Evolutionary conservation across 257 asterid genomes (phyloP).

Genomic region (Thymus quinquecostatus): DNA sequence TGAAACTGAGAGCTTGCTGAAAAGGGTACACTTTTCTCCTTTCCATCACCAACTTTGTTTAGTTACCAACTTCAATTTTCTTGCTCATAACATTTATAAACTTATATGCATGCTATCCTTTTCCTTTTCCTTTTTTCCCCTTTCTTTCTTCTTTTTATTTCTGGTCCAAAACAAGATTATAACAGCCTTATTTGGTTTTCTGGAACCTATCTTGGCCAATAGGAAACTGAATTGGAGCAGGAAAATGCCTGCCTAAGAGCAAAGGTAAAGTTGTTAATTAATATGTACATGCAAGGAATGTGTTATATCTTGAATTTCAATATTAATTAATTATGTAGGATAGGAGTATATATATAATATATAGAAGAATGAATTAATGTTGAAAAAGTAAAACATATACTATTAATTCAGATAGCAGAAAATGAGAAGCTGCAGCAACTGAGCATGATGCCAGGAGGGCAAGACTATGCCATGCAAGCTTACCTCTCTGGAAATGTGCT

Average conservation of each 20-base stretch:
- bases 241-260: slow-evolving; percentile 81
- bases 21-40: slow-evolving; percentile 48
- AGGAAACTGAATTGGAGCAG: slow-evolving; percentile 76
- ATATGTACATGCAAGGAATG: no score
- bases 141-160: background rate
- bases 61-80: background rate
- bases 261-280: slow-evolving; percentile 45
- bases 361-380: background rate
- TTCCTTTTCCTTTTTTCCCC: no score
- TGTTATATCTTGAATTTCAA: no score
- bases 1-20: slow-evolving; percentile 72
- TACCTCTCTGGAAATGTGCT: slow-evolving; percentile 52
- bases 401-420: slow-evolving; percentile 37
- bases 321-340: no score
- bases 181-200: background rate
- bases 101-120: background rate
- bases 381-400: background rate
- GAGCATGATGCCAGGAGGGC: slow-evolving; percentile 67
- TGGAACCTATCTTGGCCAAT: slow-evolving; percentile 27
- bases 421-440: slow-evolving; percentile 60
- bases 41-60: slow-evolving; percentile 12
- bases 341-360: background rate
- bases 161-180: slow-evolving; percentile 9
- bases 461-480: slow-evolving; percentile 62
- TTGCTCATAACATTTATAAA: background rate